These are phyloP conservation scores for Bremia lactucae DNA, from an alignment of 352 stramenopile genomes.

Conservation along the genomic window DNA sequence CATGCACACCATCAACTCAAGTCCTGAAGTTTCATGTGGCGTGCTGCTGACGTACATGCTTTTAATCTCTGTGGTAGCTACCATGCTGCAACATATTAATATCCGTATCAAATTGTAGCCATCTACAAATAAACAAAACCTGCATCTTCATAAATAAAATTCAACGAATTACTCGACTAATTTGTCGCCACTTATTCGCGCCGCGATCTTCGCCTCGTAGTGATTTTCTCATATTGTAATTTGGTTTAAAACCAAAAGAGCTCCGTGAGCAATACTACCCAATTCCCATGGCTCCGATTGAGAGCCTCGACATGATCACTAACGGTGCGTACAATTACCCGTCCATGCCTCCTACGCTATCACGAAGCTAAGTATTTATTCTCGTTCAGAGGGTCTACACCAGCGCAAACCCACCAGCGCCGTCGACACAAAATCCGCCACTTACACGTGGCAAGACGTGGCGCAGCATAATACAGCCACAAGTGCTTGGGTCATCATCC, in stretches of 20 bases:
- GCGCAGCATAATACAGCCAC: slow-evolving; percentile 90
- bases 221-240: too few species aligned
- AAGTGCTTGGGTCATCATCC: slow-evolving; percentile 95
- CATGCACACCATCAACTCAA: slow-evolving; percentile 74
- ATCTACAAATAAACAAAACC: slow-evolving; percentile 3
- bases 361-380: neutral
- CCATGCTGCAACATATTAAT: slow-evolving; percentile 32
- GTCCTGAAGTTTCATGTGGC: slow-evolving; percentile 15
- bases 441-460: slow-evolving; percentile 91
- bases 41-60: slow-evolving; percentile 66
- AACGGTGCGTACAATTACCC: slow-evolving; percentile 18
- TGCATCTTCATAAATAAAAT: slow-evolving; percentile 20
- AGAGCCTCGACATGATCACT: slow-evolving; percentile 15
- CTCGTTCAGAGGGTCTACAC: slow-evolving; percentile 30
- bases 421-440: slow-evolving; percentile 12
- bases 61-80: slow-evolving; percentile 39
- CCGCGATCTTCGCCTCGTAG: too few species aligned
- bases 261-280: neutral
- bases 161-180: too few species aligned
- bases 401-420: slow-evolving; percentile 38
- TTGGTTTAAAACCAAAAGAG: slow-evolving; percentile 11
- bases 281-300: slow-evolving; percentile 25
- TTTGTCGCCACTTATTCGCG: too few species aligned
- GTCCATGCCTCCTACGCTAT: neutral
- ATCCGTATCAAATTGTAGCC: slow-evolving; percentile 62